Evolutionary conservation across 345 rosid genomes (phyloP).

Genomic region (Mangifera indica): DNA sequence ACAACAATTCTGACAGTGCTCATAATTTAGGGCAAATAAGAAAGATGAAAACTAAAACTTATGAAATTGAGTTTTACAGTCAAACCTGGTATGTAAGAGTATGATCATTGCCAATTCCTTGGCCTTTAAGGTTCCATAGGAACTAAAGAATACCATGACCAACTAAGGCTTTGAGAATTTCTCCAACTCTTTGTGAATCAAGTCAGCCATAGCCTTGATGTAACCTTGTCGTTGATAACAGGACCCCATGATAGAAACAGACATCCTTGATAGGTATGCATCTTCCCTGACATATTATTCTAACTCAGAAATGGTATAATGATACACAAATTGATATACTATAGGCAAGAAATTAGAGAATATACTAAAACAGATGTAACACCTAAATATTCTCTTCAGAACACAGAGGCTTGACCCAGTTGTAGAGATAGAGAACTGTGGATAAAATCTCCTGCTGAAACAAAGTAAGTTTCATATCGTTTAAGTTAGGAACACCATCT

Average conservation of each 20-base stretch:
- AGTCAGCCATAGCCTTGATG: constrained; percentile 79
- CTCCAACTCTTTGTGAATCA: constrained; percentile 68
- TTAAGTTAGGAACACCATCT: no score
- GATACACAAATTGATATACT: background rate
- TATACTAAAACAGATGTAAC: no score
- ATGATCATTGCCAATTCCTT: constrained; percentile 71
- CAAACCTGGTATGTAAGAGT: constrained; percentile 85
- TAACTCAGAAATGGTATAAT: constrained; percentile 14
- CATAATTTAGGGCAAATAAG: background rate
- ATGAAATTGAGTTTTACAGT: constrained; percentile 10
- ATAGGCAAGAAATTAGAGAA: no score
- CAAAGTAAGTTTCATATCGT: no score
- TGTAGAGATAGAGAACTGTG: no score
- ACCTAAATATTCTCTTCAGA: no score
- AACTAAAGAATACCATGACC: no score
- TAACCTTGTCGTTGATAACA: constrained; percentile 92
- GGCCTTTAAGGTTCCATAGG: no score
- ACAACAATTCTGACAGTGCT: constrained; percentile 35
- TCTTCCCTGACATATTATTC: constrained; percentile 57
- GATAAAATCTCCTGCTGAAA: no score
- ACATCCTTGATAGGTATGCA: constrained; percentile 61
- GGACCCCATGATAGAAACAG: constrained; percentile 69
- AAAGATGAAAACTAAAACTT: background rate
- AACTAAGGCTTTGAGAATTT: constrained; percentile 61
- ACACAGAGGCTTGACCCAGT: no score